Conservation (phyloP, 2,329 filamentous ascomycete species). For the Calonectria leucothoes region DNA sequence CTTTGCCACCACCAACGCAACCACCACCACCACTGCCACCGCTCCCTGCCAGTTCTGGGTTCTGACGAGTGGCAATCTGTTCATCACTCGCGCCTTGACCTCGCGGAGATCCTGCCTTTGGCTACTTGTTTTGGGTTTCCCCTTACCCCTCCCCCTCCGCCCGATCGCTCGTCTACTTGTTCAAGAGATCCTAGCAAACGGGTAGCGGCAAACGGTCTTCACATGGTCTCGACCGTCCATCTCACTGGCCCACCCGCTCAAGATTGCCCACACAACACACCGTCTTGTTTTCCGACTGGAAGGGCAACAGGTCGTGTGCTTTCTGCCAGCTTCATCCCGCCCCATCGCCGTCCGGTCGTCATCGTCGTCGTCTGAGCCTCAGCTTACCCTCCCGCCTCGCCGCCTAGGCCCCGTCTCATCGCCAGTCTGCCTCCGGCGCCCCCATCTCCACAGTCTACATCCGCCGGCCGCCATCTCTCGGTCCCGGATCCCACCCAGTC, state of each 20-base stretch:
- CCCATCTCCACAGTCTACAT: conserved; percentile 32
- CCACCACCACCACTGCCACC: not conserved
- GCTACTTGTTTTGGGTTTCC: not conserved
- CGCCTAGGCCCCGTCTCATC: not conserved
- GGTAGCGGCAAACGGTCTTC: conserved; percentile 35
- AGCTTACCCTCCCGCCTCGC: conserved; percentile 16
- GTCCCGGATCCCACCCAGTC: conserved; percentile 34
- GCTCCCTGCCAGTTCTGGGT: not conserved
- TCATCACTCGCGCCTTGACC: not conserved
- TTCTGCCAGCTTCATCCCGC: conserved; percentile 37
- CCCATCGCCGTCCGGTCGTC: conserved; percentile 16
- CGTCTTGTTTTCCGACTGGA: conserved; percentile 40
- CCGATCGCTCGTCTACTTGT: not conserved
- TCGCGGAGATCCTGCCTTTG: not conserved
- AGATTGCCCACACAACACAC: conserved; percentile 41
- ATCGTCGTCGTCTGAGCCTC: conserved; percentile 15
- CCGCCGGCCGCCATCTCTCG: conserved; percentile 35
- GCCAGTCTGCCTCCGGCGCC: conserved; percentile 30
- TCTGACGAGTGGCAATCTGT: not conserved
- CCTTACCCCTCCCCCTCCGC: not conserved
- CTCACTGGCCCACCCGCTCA: conserved; percentile 44
- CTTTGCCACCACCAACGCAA: not conserved
- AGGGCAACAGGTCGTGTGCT: conserved; percentile 56
- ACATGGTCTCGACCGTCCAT: conserved; percentile 43
- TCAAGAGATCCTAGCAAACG: not conserved